Percentiles rank a stretch among this genome's conserved stretches.
Evolutionary conservation across 805 yeast genomes (phyloP).

Genomic region (Sungouiozyma intestinalis): DNA sequence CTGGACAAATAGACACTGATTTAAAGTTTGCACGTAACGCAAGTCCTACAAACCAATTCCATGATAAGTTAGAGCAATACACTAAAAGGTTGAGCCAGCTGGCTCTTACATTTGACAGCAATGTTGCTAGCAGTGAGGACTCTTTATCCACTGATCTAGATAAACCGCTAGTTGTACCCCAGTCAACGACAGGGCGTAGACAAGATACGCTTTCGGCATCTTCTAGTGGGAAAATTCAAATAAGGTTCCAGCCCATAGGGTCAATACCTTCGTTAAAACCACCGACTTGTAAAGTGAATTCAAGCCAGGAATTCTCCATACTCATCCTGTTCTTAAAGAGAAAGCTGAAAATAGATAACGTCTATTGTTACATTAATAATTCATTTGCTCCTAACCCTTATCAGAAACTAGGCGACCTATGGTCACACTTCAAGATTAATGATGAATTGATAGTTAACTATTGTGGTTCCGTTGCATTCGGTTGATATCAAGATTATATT

Average conservation of each 20-base stretch:
- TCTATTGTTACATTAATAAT: slow-evolving; percentile 27
- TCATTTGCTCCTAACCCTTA: slow-evolving; percentile 31
- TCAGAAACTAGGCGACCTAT: slow-evolving; percentile 24
- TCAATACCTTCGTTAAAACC: slow-evolving; percentile 20
- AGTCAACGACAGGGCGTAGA: not conserved
- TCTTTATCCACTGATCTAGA: not conserved
- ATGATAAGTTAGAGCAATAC: slow-evolving; percentile 18
- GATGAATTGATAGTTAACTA: slow-evolving; percentile 28
- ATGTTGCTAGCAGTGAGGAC: slow-evolving; percentile 4
- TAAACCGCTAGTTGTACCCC: not conserved
- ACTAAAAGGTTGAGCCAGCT: slow-evolving; percentile 19
- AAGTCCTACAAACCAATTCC: slow-evolving; percentile 6
- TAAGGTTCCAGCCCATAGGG: slow-evolving; percentile 27
- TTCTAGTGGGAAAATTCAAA: slow-evolving; percentile 12
- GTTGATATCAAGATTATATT: slow-evolving; percentile 7
- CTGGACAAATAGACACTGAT: not conserved
- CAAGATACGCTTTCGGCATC: not conserved
- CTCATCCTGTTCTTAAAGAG: slow-evolving; percentile 15
- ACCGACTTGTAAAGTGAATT: slow-evolving; percentile 19
- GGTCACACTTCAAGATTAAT: slow-evolving; percentile 24
- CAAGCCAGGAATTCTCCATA: slow-evolving; percentile 21
- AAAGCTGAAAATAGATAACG: slow-evolving; percentile 15
- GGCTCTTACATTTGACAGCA: slow-evolving; percentile 15
- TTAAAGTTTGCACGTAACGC: not conserved
- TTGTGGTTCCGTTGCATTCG: slow-evolving; percentile 29